A percentile compares a stretch with the other conserved stretches of the same genome.
Conservation (phyloP, 2,329 filamentous ascomycete genomes). For the Hypoxylon sp. region DNA sequence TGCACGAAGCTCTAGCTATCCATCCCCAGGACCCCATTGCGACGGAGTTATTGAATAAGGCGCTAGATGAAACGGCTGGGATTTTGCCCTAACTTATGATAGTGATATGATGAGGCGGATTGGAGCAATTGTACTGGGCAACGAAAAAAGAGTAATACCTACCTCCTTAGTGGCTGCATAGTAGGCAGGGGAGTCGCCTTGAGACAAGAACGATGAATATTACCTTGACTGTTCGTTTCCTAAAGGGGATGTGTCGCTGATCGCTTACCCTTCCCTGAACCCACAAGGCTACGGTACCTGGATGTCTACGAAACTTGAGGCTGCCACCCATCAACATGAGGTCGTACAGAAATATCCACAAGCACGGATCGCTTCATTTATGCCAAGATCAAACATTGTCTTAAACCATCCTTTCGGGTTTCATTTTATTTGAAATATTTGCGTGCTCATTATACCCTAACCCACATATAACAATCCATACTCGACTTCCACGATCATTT, state of each 20-base stretch:
- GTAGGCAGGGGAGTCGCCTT: constrained; percentile 13
- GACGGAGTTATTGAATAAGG: constrained; percentile 81
- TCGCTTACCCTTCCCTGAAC: background rate
- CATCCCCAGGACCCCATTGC: constrained; percentile 85
- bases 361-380: background rate
- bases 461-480: constrained; percentile 13
- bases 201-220: constrained; percentile 8
- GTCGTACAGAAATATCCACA: background rate
- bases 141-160: constrained; percentile 6
- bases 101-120: background rate
- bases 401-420: background rate
- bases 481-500: constrained; percentile 7
- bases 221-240: background rate
- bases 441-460: constrained; percentile 27
- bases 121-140: constrained; percentile 11
- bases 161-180: background rate
- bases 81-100: constrained; percentile 43
- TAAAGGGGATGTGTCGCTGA: background rate
- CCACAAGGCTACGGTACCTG: background rate
- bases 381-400: background rate
- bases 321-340: background rate
- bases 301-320: background rate
- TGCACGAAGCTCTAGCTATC: constrained; percentile 88
- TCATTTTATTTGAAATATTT: background rate
- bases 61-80: constrained; percentile 73